phyloP scores from a whole-genome alignment of 441 rosid genomes.

The Pelargonium australe region DNA sequence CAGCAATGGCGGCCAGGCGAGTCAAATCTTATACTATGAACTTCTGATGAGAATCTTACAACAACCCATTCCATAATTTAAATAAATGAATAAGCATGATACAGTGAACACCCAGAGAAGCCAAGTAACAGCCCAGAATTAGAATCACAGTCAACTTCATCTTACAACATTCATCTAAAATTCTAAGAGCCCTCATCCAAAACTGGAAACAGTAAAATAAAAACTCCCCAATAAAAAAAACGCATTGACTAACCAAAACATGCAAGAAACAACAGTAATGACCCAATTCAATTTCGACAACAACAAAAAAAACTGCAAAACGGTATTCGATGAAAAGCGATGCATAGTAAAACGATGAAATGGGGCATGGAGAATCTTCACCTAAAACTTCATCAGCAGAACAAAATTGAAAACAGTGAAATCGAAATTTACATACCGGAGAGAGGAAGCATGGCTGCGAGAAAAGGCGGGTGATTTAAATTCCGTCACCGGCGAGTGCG shows the following conservation, averaged over 20 bases:
- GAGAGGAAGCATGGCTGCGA: background rate
- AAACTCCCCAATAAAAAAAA: slow-evolving; percentile 1
- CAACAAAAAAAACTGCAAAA: background rate
- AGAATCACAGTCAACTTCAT: no score
- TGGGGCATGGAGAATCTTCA: slow-evolving; percentile 21
- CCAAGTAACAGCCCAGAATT: no score
- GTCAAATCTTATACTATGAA: no score
- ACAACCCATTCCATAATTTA: no score
- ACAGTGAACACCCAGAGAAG: no score
- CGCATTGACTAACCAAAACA: slow-evolving; percentile 2
- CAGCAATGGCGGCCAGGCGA: no score
- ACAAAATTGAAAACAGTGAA: slow-evolving; percentile 19
- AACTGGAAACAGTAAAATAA: background rate
- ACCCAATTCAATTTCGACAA: slow-evolving; percentile 22
- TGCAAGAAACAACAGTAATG: background rate
- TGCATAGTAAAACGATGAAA: slow-evolving; percentile 1
- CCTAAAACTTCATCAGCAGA: slow-evolving; percentile 19
- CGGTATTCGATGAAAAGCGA: slow-evolving; percentile 7
- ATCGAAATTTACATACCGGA: background rate
- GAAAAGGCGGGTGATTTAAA: background rate
- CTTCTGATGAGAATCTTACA: no score
- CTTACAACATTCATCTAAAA: no score
- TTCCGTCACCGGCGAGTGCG: background rate
- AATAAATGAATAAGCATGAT: no score
- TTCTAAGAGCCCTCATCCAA: no score